Percentiles rank a stretch among this genome's conserved stretches.
Evolutionary conservation across 2,329 filamentous ascomycete species (phyloP).

Genomic region (Zymoseptoria crescenta): DNA sequence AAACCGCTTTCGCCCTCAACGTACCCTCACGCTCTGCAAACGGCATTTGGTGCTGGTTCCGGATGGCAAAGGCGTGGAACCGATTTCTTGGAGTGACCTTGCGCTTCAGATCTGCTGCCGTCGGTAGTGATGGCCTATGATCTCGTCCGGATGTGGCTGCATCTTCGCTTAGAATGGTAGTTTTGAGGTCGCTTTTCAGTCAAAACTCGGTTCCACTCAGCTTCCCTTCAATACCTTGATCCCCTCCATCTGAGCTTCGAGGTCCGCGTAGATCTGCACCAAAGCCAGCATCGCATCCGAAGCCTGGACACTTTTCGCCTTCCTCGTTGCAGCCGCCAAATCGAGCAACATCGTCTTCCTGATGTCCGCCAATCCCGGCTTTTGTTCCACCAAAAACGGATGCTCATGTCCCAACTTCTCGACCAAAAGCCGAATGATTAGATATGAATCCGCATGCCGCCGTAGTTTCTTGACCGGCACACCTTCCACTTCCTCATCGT

Average conservation of each 20-base stretch:
- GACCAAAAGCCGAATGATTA: slow-evolving; percentile 47
- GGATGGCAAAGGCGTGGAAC: too few species aligned
- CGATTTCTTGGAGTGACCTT: too few species aligned
- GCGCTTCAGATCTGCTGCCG: too few species aligned
- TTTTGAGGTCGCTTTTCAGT: neutral
- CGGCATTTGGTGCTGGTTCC: neutral
- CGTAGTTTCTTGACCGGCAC: slow-evolving; percentile 40
- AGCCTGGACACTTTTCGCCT: slow-evolving; percentile 39
- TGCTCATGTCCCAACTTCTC: slow-evolving; percentile 48
- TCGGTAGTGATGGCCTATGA: too few species aligned
- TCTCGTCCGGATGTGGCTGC: neutral
- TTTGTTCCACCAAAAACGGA: slow-evolving; percentile 55
- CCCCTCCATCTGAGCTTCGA: slow-evolving; percentile 54
- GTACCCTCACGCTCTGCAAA: neutral
- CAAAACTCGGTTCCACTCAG: slow-evolving; percentile 10
- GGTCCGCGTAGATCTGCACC: slow-evolving; percentile 52
- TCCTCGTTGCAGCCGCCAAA: slow-evolving; percentile 54
- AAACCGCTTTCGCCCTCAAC: neutral
- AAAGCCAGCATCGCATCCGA: slow-evolving; percentile 47
- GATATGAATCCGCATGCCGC: slow-evolving; percentile 51
- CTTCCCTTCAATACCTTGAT: slow-evolving; percentile 46
- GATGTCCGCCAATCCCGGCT: slow-evolving; percentile 49
- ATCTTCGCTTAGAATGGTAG: neutral
- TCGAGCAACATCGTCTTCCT: slow-evolving; percentile 58
- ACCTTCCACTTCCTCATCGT: slow-evolving; percentile 29